phyloP scores from a whole-genome alignment of 1,284 basidiomycete genomes.

The Heterobasidion occidentale region DNA sequence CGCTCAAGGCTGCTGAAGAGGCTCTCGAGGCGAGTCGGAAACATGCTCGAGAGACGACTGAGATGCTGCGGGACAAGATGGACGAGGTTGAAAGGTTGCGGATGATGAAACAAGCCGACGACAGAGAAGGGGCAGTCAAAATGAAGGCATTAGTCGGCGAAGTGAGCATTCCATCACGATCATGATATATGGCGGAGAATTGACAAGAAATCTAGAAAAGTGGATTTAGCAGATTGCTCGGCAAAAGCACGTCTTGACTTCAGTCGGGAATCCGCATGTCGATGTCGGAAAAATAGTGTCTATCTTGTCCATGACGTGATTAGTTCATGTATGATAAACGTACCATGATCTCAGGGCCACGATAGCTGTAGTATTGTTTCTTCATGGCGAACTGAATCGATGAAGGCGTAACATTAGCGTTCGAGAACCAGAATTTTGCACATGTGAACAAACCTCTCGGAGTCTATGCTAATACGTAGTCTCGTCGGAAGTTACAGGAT shows the following conservation, averaged over 20 bases:
- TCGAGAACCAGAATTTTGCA: too few species aligned
- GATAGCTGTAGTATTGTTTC: neutral
- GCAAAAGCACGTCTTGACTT: neutral
- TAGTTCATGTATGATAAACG: neutral
- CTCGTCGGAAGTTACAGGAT: neutral
- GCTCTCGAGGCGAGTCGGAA: constrained; percentile 34
- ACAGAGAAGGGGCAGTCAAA: constrained; percentile 15
- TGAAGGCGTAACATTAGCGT: too few species aligned
- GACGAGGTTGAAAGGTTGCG: constrained; percentile 44
- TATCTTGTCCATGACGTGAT: too few species aligned
- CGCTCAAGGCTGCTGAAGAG: constrained; percentile 34
- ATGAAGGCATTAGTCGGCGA: constrained; percentile 6
- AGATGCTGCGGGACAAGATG: constrained; percentile 43
- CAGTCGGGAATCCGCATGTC: too few species aligned
- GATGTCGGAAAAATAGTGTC: too few species aligned
- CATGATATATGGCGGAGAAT: neutral
- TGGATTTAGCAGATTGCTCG: constrained; percentile 10
- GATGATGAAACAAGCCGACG: constrained; percentile 41
- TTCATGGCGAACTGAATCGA: neutral
- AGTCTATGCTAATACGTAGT: too few species aligned
- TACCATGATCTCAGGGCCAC: neutral
- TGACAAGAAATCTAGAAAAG: neutral
- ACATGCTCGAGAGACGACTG: constrained; percentile 37
- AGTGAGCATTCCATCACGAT: neutral
- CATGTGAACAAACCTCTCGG: too few species aligned